Evolutionary conservation across 495 filamentous ascomycete genomes (phyloP), one percentile per base, ranked within the genome.

Genomic region (Xylaria venustula): DNA sequence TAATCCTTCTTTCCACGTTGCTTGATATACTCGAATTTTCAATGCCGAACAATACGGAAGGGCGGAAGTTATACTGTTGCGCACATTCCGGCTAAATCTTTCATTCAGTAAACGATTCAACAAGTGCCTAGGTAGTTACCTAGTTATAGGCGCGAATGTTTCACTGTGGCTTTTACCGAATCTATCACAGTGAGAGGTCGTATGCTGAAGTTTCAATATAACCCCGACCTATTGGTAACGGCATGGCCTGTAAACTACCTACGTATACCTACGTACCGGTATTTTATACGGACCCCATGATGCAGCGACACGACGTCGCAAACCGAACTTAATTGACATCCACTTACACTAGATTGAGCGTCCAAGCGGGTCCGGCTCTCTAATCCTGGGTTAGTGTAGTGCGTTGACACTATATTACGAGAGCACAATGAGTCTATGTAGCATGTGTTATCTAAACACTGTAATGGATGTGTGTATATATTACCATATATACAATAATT

Each of bases 71-170:
- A 54, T 14, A 12, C 53, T 30, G 53, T 55, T 45, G 25, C 51
- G 53, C 40, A 44, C 26, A 55, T 55, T 55, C 53, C 53, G 53
- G 53, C 53, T 55, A 55, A 55, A 55, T 55, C 7, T 45, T 30
- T 9, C n/a, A 5, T 9, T 44, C n/a, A 20, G 3, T 55, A 34
- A 55, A 45, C 34, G 53, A 20, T 32, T 34, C 8, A 34, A 55
- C 26, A 30, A 42, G 30, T 28, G 25, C 1, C 7, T 54, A 37
- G 28, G 7, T 37, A 7, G 22, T 23, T 12, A 12, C 28, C 15
- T 25, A 34, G 30, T 34, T 34, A 34, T 11, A 11, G 5, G 30
- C 11, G 22, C 25, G 19, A 17, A 34, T 30, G 25, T 25, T 30
- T 49, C 4, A 15, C 23, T 14, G 26, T 17, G 23, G 32, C 23